phyloP scores from a whole-genome alignment of 2,329 filamentous ascomycete genomes.

The Sclerotiophoma versabilis region DNA sequence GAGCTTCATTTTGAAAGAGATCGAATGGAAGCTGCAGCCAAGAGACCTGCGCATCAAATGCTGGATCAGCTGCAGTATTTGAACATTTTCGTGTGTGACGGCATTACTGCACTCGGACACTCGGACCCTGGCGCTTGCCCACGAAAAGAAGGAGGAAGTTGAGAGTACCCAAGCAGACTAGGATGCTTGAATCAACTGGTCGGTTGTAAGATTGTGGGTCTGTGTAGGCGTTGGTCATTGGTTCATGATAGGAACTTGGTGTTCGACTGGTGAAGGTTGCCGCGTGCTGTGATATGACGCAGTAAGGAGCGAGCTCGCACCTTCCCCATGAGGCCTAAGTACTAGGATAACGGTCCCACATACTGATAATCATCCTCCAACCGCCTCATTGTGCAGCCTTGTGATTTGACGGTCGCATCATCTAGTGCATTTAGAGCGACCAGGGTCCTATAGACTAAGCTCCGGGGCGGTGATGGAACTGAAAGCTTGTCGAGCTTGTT shows the following conservation, averaged over 20 bases:
- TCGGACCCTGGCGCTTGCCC: constrained; percentile 21
- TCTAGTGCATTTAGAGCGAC: background rate
- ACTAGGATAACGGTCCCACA: background rate
- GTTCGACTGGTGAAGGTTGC: constrained; percentile 1
- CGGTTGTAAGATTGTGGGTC: constrained; percentile 1
- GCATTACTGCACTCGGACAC: constrained; percentile 14
- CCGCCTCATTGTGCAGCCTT: background rate
- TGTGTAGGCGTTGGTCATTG: background rate
- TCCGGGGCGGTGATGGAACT: background rate
- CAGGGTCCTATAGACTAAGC: constrained; percentile 4
- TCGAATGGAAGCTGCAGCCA: constrained; percentile 10
- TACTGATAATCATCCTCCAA: background rate
- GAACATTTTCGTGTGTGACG: constrained; percentile 20
- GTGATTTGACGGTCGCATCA: constrained; percentile 3
- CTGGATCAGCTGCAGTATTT: constrained; percentile 24
- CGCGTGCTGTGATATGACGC: constrained; percentile 8
- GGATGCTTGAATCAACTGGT: background rate
- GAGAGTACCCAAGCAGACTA: background rate
- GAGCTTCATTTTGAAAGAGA: constrained; percentile 42
- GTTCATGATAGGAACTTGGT: background rate
- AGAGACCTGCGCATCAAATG: background rate
- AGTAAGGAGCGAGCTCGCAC: constrained; percentile 2
- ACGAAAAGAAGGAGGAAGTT: constrained; percentile 25
- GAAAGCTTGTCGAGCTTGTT: constrained; percentile 15
- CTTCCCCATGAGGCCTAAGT: constrained; percentile 12